Base-by-base conservation (phyloP, 108 stramenopile species). In the Discostella pseudostelligera region DNA sequence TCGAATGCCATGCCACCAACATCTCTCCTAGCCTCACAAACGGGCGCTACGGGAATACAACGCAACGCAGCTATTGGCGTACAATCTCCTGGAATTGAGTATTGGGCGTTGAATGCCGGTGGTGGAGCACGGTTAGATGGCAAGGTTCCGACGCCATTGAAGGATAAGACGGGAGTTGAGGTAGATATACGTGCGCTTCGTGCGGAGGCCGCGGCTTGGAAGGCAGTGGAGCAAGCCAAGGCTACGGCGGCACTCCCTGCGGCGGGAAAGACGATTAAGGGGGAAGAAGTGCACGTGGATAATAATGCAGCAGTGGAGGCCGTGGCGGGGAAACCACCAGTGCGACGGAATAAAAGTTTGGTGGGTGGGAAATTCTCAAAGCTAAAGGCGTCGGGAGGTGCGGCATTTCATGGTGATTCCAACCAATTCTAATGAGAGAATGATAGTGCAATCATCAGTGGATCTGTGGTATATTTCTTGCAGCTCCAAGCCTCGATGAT, bases 91-190 rank as follows among this genome's bases (percentile, higher is more conserved):
- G 67, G 79, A 47, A 64, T 89, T 10, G 86, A 90, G 53, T 95
- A 95, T 72, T 95, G 94, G 94, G 94, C 94, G 9, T 62, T 95
- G 22, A 75, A 81, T 64, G 88, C 83, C 40, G 94, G 90, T 40
- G 84, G 81, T 48, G 93, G 89, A 20, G 80, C 87, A 11, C 74
- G 94, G 26, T 67, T 95, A 44, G 94, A 95, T 62, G 94, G 90
- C 39, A 95, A 95, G 58, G 59, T 39, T 17, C 79, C 89, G 0
- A 42, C 79, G n/a, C 59, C 65, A 13, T 58, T 95, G 40, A 90
- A 89, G 65, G 90, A 92, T 60, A 83, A 79, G 36, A 69, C 70
- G 19, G 94, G 94, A 7, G 83, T 75, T n/a, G 90, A 84, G 65
- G 69, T 90, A 37, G 89, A 95, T 67, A 69, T 89, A 54, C 74